Conservation (phyloP, 75 land plant genomes). For the Sequoiadendron giganteum region DNA sequence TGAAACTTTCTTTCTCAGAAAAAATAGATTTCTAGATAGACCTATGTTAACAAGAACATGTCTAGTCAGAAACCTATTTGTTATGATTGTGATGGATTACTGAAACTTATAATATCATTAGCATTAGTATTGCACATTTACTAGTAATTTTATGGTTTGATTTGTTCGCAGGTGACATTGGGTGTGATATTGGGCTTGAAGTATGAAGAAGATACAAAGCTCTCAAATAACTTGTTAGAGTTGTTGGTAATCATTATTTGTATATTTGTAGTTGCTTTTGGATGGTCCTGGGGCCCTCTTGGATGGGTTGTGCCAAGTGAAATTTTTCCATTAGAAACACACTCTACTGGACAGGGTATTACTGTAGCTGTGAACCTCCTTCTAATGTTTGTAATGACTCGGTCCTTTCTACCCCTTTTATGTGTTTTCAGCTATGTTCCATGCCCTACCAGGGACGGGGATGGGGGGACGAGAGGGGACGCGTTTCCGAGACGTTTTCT, state of each 20-base stretch:
- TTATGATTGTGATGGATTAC: too few species aligned
- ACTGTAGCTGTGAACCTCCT: constrained; percentile 75
- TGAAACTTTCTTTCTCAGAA: background rate
- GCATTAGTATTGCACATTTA: background rate
- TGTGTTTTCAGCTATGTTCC: too few species aligned
- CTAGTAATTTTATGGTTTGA: background rate
- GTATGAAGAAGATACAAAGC: constrained; percentile 25
- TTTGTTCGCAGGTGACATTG: constrained; percentile 35
- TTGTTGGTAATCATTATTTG: constrained; percentile 56
- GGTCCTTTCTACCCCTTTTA: constrained; percentile 63
- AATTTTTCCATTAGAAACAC: constrained; percentile 79
- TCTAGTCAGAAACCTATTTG: too few species aligned
- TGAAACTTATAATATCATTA: background rate
- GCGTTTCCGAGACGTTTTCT: too few species aligned
- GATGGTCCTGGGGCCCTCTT: constrained; percentile 93
- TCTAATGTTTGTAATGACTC: constrained; percentile 76
- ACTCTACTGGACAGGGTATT: constrained; percentile 86
- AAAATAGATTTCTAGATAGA: background rate
- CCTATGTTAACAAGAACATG: too few species aligned
- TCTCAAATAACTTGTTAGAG: constrained; percentile 40
- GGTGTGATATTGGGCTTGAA: constrained; percentile 62
- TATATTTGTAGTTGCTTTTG: constrained; percentile 62
- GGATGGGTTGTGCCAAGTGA: constrained; percentile 93
- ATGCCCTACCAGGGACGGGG: too few species aligned
- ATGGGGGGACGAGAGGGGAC: too few species aligned